A percentile compares a stretch with the other conserved stretches of the same genome.
These are phyloP conservation scores for Phytophthora hibernalis DNA, from an alignment of 352 stramenopile species.

Conservation along the genomic window DNA sequence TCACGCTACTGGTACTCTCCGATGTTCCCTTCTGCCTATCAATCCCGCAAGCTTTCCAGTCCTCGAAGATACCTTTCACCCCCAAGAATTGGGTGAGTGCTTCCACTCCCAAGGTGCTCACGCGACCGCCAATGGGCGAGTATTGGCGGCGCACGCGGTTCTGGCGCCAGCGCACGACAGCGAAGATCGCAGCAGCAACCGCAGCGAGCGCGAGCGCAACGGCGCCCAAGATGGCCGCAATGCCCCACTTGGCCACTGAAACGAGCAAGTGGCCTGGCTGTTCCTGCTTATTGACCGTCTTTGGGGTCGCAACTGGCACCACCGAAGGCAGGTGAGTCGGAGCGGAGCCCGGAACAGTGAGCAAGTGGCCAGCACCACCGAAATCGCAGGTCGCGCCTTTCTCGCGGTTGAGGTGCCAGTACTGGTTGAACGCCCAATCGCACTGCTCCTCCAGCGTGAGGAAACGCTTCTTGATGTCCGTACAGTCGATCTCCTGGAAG, in stretches of 20 bases:
- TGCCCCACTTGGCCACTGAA: conserved; percentile 42
- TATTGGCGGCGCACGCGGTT: conserved; percentile 50
- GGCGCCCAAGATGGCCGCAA: conserved; percentile 35
- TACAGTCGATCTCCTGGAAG: conserved; percentile 63
- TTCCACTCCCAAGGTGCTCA: too few relatives aligned
- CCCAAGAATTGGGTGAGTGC: too few relatives aligned
- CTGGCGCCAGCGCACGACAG: conserved; percentile 40
- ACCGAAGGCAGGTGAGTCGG: conserved; percentile 20
- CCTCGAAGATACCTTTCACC: conserved; percentile 4
- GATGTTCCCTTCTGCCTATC: background rate
- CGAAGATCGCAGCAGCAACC: conserved; percentile 36
- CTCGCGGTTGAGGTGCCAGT: conserved; percentile 76
- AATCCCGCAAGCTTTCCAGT: background rate
- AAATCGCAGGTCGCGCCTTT: conserved; percentile 86
- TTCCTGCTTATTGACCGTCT: conserved; percentile 17
- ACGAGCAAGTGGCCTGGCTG: conserved; percentile 33
- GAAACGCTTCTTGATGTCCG: conserved; percentile 57
- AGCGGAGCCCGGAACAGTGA: conserved; percentile 34
- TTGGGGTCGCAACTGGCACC: conserved; percentile 4
- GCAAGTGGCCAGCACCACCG: conserved; percentile 67
- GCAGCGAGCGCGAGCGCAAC: conserved; percentile 23
- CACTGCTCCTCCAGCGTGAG: conserved; percentile 70
- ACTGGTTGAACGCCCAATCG: conserved; percentile 81
- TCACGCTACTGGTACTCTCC: conserved; percentile 1
- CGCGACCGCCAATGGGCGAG: conserved; percentile 49